Percentiles rank a stretch among this genome's conserved stretches.
phyloP scores from a whole-genome alignment of 257 asterid genomes.

The Solanum tarijense region DNA sequence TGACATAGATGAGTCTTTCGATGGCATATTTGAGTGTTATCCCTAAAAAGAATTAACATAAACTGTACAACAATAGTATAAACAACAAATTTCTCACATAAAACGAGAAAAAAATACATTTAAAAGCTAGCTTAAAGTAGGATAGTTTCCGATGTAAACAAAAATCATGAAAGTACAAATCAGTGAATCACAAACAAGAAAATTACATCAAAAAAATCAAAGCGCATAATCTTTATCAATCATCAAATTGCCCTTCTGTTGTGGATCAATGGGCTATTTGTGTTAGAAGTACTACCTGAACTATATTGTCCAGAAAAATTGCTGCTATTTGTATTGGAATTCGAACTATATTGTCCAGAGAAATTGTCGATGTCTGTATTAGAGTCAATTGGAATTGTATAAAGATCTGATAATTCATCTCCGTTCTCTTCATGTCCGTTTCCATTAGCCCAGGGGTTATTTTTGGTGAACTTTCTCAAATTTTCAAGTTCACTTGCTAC shows the following conservation, averaged over 20 bases:
- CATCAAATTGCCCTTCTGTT: neutral
- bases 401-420: conserved; percentile 29
- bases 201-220: neutral
- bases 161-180: neutral
- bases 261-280: conserved; percentile 13
- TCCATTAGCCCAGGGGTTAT: conserved; percentile 35
- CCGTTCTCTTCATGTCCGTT: conserved; percentile 14
- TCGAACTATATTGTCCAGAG: conserved; percentile 9
- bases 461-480: conserved; percentile 34
- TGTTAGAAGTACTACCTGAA: conserved; percentile 13
- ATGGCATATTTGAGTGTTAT: no score
- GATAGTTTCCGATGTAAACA: neutral
- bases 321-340: conserved; percentile 11
- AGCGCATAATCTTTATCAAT: neutral
- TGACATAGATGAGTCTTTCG: no score
- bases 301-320: conserved; percentile 26
- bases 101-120: neutral
- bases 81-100: neutral
- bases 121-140: neutral
- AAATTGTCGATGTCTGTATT: conserved; percentile 2
- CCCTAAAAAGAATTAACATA: no score
- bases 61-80: neutral
- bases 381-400: conserved; percentile 22
- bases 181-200: neutral
- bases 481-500: conserved; percentile 65